Evolutionary conservation across 331 rosid species (phyloP).

Genomic region (Acacia concinna): DNA sequence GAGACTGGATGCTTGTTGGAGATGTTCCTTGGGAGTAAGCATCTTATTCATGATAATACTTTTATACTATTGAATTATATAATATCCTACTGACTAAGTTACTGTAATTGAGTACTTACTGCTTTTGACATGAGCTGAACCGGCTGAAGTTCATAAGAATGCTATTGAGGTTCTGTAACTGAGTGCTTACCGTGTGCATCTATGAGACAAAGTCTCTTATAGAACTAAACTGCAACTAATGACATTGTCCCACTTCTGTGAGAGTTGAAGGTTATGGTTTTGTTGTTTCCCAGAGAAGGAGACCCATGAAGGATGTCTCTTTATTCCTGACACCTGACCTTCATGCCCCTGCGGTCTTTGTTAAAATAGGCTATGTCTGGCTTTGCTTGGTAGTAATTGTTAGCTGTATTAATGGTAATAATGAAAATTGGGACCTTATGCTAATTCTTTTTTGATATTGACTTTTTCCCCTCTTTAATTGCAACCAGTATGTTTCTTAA

Average conservation of each 20-base stretch:
- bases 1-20: slow-evolving; percentile 99
- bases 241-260: neutral
- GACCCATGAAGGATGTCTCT: neutral
- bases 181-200: neutral
- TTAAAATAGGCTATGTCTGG: neutral
- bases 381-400: neutral
- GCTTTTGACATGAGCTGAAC: neutral
- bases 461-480: slow-evolving; percentile 11
- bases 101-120: neutral
- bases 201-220: neutral
- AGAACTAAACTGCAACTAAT: neutral
- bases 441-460: slow-evolving; percentile 18
- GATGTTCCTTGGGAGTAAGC: slow-evolving; percentile 98
- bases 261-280: neutral
- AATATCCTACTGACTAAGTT: neutral
- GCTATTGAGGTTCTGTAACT: neutral
- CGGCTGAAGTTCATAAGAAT: neutral
- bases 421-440: neutral
- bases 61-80: neutral
- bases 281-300: neutral
- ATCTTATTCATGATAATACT: neutral
- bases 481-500: slow-evolving; percentile 75
- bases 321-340: neutral
- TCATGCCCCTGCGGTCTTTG: neutral
- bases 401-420: slow-evolving; percentile 21